Evolutionary conservation across 306 rosid species (phyloP).

Genomic region (Cyclanthera cordifolia): DNA sequence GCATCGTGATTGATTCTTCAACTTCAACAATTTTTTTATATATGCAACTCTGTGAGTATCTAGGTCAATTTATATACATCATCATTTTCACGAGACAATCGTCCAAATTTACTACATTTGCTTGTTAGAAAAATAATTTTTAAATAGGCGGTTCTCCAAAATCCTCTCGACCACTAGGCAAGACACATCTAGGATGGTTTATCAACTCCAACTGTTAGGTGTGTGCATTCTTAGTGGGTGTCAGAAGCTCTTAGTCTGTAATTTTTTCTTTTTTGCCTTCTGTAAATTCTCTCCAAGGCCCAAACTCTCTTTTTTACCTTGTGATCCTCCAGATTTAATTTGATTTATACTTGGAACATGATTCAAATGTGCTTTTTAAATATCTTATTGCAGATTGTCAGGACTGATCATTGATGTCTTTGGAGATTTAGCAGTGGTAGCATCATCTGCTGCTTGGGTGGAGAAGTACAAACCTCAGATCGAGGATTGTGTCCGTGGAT

Average conservation of each 20-base stretch:
- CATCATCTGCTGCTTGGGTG: constrained; percentile 97
- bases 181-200: no score
- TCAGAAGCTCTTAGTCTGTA: background rate
- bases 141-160: no score
- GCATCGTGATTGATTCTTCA: background rate
- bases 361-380: constrained; percentile 5
- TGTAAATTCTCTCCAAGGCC: background rate
- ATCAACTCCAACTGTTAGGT: background rate
- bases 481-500: constrained; percentile 39
- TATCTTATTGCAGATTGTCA: constrained; percentile 48
- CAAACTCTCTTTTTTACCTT: background rate
- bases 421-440: constrained; percentile 87
- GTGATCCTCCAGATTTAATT: background rate
- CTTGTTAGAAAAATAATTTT: no score
- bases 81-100: no score
- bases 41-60: no score
- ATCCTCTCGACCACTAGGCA: no score
- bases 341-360: background rate
- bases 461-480: constrained; percentile 74
- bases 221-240: background rate
- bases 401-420: constrained; percentile 72
- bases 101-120: no score
- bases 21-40: no score
- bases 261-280: background rate
- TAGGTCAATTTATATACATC: no score